Conservation (phyloP, 805 yeast species). For the Myxozyma neotropica region DNA sequence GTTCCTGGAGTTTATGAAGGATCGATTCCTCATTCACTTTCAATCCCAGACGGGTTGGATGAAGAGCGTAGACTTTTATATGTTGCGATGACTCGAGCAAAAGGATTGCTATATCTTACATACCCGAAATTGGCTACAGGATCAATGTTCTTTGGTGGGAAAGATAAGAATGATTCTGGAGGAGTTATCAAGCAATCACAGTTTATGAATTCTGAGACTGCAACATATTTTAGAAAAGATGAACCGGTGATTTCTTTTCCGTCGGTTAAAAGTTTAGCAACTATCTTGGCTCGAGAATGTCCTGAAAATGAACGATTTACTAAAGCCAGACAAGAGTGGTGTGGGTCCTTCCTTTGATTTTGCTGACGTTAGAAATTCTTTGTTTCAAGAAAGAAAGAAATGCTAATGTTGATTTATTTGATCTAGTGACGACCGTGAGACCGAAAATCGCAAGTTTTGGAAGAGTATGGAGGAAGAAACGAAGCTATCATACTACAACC, state of each 20-base stretch:
- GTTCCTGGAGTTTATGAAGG: constrained; percentile 73
- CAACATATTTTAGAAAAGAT: not conserved
- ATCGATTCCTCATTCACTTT: constrained; percentile 57
- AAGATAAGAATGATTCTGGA: not conserved
- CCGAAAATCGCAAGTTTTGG: constrained; percentile 5
- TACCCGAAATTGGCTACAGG: constrained; percentile 5
- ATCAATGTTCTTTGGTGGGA: not conserved
- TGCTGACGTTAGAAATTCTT: not conserved
- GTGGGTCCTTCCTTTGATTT: constrained; percentile 23
- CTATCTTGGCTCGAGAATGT: constrained; percentile 16
- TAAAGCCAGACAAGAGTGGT: constrained; percentile 23
- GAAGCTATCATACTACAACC: not conserved
- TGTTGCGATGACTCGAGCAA: constrained; percentile 88
- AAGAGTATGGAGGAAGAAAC: constrained; percentile 6
- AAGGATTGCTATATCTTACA: constrained; percentile 40
- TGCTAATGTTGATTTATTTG: too few species aligned
- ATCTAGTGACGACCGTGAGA: not conserved
- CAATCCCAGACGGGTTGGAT: constrained; percentile 45
- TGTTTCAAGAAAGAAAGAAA: too few species aligned
- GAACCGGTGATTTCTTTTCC: constrained; percentile 4
- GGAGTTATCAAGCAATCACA: constrained; percentile 3
- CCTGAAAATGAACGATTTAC: constrained; percentile 6
- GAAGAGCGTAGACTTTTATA: constrained; percentile 86
- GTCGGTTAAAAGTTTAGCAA: not conserved
- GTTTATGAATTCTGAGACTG: constrained; percentile 6